These are phyloP conservation scores for Hura crepitans DNA, from an alignment of 441 rosid species.

Conservation along the genomic window DNA sequence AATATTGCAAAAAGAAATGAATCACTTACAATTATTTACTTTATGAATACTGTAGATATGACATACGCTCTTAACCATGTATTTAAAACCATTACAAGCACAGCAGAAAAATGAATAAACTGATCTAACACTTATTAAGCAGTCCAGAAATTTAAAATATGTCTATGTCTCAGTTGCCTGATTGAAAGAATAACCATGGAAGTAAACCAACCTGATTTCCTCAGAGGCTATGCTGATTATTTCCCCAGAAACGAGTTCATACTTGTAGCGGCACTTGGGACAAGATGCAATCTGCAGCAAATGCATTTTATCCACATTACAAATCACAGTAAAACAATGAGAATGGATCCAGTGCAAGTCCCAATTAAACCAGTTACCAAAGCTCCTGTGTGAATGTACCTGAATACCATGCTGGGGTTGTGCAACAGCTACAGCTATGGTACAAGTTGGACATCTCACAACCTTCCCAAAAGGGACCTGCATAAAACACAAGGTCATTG, in stretches of 20 bases:
- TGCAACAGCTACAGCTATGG: conserved; percentile 71
- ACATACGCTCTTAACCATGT: conserved; percentile 3
- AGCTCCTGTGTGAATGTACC: conserved; percentile 33
- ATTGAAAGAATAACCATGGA: conserved; percentile 16
- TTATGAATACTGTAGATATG: background rate
- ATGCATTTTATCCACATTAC: background rate
- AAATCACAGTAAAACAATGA: background rate
- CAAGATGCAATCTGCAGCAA: conserved; percentile 68
- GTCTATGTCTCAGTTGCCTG: background rate
- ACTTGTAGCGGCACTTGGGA: conserved; percentile 77
- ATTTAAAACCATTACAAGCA: conserved; percentile 4
- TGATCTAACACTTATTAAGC: conserved; percentile 4
- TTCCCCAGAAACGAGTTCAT: conserved; percentile 90
- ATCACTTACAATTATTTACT: background rate
- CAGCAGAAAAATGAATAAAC: background rate
- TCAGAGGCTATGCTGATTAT: conserved; percentile 65
- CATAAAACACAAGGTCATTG: background rate
- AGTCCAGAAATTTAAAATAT: conserved; percentile 1
- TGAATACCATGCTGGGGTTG: conserved; percentile 90
- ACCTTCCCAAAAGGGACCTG: conserved; percentile 96
- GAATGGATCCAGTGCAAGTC: background rate
- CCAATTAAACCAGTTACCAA: background rate
- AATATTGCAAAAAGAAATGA: background rate
- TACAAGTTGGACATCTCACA: conserved; percentile 83
- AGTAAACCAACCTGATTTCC: conserved; percentile 71